Base-by-base conservation (phyloP, 228 moss, liverwort and hornwort genomes). In the Sphagnum fallax region DNA sequence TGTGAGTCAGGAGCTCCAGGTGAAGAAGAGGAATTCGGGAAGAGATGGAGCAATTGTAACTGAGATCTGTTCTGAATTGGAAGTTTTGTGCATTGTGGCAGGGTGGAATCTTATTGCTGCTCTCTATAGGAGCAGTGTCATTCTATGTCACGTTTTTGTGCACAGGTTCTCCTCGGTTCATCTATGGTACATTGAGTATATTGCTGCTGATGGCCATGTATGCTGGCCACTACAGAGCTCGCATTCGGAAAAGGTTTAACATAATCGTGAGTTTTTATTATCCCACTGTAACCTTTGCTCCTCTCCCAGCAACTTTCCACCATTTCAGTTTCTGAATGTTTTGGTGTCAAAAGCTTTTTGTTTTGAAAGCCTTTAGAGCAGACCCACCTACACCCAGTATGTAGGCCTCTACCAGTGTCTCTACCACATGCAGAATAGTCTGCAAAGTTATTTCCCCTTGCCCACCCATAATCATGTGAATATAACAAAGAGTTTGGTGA, bases 101-200 rank as follows among this genome's bases (percentile, higher is more conserved):
- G 85, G 85, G 85, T 52, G 82, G 85, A 60, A 62, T 85, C 51
- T 82, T 82, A 65, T 74, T 85, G 65, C 52, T 85, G 58, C 82
- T 85, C 51, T 75, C 68, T 12, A 71, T 75, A 67, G 85, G 85
- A 71, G 85, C 85, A 16, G 64, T 85, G 68, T 85, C 79, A 53
- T 85, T 85, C 73, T 85, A 85, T 70, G 75, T 85, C 68, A 69
- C 71, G 52, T 85, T 82, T 75, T 76, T 79, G 12, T 85, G 74
- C 73, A 85, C 85, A 51, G 82, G 85, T 60, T 85, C 85, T 15
- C 85, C 85, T 32, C 79, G 85, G 85, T 85, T 74, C 68, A 82
- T 85, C 68, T 85, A 85, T 60, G 82, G 85, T 75, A 79, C 85
- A 13, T 70, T 77, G 55, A 73, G 73, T 60, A 52, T 79, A 59